Evolutionary conservation across 371 early-diverging fungal species (phyloP).

Genomic region (Mucor plumbeus): DNA sequence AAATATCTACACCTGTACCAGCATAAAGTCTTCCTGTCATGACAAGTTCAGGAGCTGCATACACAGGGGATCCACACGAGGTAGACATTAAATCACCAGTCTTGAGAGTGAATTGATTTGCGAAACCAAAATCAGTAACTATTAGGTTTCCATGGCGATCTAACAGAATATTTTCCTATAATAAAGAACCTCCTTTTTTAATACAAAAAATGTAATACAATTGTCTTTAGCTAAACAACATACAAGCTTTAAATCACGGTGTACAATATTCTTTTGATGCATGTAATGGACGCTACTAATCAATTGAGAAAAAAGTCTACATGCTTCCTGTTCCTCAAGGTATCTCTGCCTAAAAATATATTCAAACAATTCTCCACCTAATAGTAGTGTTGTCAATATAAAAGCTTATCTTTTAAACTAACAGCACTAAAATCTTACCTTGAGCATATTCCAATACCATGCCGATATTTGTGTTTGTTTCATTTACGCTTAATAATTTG

Average conservation of each 20-base stretch:
- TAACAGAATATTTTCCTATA: slow-evolving; percentile 93
- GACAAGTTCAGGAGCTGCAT: slow-evolving; percentile 98
- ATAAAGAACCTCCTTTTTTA: slow-evolving; percentile 24
- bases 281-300: slow-evolving; percentile 87
- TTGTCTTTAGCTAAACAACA: slow-evolving; percentile 22
- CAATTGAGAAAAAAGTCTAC: slow-evolving; percentile 92
- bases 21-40: slow-evolving; percentile 94
- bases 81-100: slow-evolving; percentile 85
- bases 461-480: slow-evolving; percentile 92
- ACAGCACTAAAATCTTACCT: slow-evolving; percentile 29
- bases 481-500: slow-evolving; percentile 92
- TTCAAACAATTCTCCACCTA: slow-evolving; percentile 94
- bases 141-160: slow-evolving; percentile 90
- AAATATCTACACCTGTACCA: slow-evolving; percentile 96
- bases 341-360: slow-evolving; percentile 90
- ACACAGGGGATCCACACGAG: slow-evolving; percentile 97
- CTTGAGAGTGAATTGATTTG: slow-evolving; percentile 85
- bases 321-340: slow-evolving; percentile 89
- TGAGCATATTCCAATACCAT: slow-evolving; percentile 95
- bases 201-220: background rate
- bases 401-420: background rate
- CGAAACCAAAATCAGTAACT: slow-evolving; percentile 99
- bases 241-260: slow-evolving; percentile 95
- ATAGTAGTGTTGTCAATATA: background rate
- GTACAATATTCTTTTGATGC: slow-evolving; percentile 89